Evolutionary conservation across 345 rosid species (phyloP).

Genomic region (Citropsis articulata): DNA sequence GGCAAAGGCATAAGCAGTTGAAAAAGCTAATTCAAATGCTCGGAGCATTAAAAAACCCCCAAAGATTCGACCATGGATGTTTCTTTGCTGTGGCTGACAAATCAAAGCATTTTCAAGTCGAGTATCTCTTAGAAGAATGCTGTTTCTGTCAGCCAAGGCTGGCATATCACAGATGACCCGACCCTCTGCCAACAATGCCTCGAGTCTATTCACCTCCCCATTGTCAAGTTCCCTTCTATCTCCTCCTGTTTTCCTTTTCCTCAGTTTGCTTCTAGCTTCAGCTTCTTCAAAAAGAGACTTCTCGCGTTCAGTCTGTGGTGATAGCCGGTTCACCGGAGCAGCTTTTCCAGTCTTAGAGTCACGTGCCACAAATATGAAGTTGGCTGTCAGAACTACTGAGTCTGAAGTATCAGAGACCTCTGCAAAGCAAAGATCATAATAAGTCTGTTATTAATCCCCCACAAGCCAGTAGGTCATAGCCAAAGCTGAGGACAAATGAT

Average conservation of each 20-base stretch:
- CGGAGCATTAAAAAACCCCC: conserved; percentile 81
- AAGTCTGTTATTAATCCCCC: not conserved
- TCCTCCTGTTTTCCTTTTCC: conserved; percentile 57
- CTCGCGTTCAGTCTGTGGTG: conserved; percentile 64
- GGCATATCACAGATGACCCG: conserved; percentile 79
- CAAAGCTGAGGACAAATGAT: not conserved
- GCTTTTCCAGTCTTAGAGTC: conserved; percentile 79
- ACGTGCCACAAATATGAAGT: conserved; percentile 83
- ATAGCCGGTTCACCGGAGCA: conserved; percentile 62
- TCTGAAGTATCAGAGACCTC: conserved; percentile 44
- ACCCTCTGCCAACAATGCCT: conserved; percentile 65
- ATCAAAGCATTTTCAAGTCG: conserved; percentile 63
- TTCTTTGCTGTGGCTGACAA: conserved; percentile 87
- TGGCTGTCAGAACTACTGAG: conserved; percentile 57
- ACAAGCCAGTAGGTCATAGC: not conserved
- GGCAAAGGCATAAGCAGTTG: conserved; percentile 83
- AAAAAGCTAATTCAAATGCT: conserved; percentile 85
- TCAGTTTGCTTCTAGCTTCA: conserved; percentile 60
- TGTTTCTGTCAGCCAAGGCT: conserved; percentile 78
- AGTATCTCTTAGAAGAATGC: conserved; percentile 77
- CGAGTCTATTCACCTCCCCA: conserved; percentile 40
- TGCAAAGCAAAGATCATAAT: conserved; percentile 24
- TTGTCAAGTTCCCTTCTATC: conserved; percentile 47
- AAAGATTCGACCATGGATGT: conserved; percentile 77
- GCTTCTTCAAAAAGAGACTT: conserved; percentile 68